Percentiles rank a stretch among this genome's conserved stretches.
Conservation (phyloP, 2,329 filamentous ascomycete genomes). For the Alternaria longipes region DNA sequence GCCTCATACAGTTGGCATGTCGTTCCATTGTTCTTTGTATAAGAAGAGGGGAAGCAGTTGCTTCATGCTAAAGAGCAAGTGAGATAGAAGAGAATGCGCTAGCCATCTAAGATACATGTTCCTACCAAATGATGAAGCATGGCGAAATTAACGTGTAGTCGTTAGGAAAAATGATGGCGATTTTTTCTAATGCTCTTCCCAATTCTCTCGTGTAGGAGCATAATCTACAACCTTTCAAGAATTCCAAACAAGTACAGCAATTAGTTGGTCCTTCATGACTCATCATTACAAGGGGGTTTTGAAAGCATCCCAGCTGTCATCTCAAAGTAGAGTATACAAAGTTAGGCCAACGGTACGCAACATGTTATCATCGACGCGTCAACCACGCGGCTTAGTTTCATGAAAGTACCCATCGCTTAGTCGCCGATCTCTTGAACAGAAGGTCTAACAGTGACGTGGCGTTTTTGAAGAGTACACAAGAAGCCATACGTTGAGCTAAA, state of each 20-base stretch:
- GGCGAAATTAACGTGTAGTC: neutral
- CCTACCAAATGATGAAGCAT: neutral
- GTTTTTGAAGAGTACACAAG: no score
- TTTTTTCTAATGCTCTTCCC: neutral
- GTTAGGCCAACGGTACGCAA: no score
- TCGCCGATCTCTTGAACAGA: no score
- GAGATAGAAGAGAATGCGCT: neutral
- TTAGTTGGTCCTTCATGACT: no score
- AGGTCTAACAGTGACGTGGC: accelerated
- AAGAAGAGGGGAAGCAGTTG: neutral
- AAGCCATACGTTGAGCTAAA: neutral
- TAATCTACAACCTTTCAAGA: neutral
- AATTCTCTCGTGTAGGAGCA: neutral
- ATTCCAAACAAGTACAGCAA: neutral
- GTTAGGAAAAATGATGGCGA: neutral
- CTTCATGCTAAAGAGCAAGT: neutral
- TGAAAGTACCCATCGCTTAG: no score
- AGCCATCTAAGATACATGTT: neutral
- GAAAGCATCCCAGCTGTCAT: no score
- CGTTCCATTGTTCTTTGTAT: neutral
- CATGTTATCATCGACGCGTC: no score
- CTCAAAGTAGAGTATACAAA: no score
- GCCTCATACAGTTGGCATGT: neutral
- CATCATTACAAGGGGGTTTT: no score
- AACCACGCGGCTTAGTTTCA: no score